Base-by-base conservation (phyloP, 2,329 filamentous ascomycete species). In the Rutstroemia sp. region DNA sequence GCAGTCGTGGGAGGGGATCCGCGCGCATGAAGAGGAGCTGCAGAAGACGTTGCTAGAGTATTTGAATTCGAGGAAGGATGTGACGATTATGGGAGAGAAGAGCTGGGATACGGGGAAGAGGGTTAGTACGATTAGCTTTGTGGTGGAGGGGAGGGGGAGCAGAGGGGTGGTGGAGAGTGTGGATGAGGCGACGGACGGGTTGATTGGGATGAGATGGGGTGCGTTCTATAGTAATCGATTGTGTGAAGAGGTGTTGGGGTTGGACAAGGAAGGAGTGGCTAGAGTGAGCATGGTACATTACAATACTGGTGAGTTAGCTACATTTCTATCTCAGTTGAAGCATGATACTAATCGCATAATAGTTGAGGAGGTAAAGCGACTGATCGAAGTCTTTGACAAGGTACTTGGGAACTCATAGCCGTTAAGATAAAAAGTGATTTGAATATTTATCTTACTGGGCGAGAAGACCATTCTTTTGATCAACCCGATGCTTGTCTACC, bases 271-370 rank as follows among this genome's bases (percentile, higher is more conserved):
- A 62, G 87, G 85, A 0, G 79, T 89, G 8, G 77, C 87, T 4
- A 76, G 87, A 60, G 82, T 88, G n/a, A 87, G 83, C 63, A 76
- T 88, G 75, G 78, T 86, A 54, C 86, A 89, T 70, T 90, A 90
- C 66, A 90, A 90, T 63, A 87, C 83, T 2, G 66, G 80, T 82
- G 66, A 74, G 79, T 76, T 21, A 12, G n/a, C 4, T 21, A 19
- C 14, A 16, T 21, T 42, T 14, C 3, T 34, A 34, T 51, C 49
- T n/a, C n/a, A 12, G n/a, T 42, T 16, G n/a, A 16, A 23, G 6
- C 16, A 19, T 7, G 41, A 39, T 38, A 48, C 44, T 63, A 64
- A 59, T 62, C 10, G 16, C 12, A 45, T 44, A 42, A 25, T 57
- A 78, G 81, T 81, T 62, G 78, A 82, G 3, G 83, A 86, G 66